phyloP scores from a whole-genome alignment of 352 stramenopile genomes.

The Globisporangium sylvaticum region DNA sequence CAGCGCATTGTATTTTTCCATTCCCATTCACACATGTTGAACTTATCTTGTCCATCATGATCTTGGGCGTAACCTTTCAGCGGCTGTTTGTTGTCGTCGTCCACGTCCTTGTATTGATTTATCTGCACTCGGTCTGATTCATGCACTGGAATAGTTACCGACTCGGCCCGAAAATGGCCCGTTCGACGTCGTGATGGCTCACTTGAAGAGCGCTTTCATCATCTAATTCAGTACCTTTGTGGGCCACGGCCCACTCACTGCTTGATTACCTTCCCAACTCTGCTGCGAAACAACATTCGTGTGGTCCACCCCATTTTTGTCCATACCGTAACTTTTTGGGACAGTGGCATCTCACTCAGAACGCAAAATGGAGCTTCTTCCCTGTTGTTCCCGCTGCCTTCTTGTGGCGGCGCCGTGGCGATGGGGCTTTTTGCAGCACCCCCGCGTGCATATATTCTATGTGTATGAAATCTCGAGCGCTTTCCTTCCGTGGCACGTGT shows the following conservation, averaged over 20 bases:
- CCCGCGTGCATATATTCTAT: slow-evolving; percentile 8
- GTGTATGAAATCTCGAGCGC: neutral
- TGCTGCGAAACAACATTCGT: neutral
- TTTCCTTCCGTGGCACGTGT: neutral
- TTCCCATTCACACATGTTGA: neutral
- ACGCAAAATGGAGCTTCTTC: neutral
- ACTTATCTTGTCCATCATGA: neutral
- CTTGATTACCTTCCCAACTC: neutral
- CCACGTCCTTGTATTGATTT: neutral
- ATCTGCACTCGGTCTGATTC: neutral
- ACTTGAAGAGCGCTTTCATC: neutral
- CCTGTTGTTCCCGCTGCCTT: neutral
- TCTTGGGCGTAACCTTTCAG: neutral
- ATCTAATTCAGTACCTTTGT: neutral
- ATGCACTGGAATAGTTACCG: neutral
- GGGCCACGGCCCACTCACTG: neutral
- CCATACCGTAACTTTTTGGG: neutral
- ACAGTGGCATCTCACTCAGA: neutral
- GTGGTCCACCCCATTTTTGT: neutral
- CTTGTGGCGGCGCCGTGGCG: neutral
- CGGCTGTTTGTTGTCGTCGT: neutral
- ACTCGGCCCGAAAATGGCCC: neutral
- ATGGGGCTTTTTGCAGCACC: neutral
- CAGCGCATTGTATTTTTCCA: neutral
- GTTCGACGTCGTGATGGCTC: neutral